Conservation (phyloP, 106 monocot species). For the Xerophyta viscosa region DNA sequence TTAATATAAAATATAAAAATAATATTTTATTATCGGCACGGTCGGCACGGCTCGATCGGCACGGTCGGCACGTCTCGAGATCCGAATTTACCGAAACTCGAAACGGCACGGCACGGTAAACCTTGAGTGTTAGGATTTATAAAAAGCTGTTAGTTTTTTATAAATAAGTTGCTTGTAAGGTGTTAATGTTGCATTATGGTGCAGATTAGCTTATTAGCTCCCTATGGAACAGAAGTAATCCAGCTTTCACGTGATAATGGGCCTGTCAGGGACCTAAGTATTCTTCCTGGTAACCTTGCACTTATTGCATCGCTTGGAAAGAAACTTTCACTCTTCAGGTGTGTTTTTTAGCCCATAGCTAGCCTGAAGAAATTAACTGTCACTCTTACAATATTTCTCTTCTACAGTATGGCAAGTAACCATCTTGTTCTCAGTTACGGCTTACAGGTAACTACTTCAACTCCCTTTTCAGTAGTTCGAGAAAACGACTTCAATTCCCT, state of each 20-base stretch:
- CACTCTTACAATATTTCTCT: conserved; percentile 53
- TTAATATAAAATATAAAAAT: too few relatives aligned
- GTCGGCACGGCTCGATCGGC: too few relatives aligned
- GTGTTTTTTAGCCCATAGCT: neutral
- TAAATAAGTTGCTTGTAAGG: neutral
- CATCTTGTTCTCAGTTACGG: conserved; percentile 74
- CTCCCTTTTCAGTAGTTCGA: too few relatives aligned
- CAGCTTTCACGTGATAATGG: conserved; percentile 56
- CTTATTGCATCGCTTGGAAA: conserved; percentile 79
- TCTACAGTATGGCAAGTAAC: conserved; percentile 70
- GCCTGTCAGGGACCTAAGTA: conserved; percentile 59
- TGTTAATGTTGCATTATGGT: conserved; percentile 2
- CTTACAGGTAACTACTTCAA: conserved; percentile 57
- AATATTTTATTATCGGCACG: too few relatives aligned
- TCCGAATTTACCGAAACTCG: too few relatives aligned
- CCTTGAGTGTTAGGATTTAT: too few relatives aligned
- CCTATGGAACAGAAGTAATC: conserved; percentile 40
- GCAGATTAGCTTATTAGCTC: conserved; percentile 60
- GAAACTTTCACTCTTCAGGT: conserved; percentile 87
- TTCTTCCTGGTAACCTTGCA: conserved; percentile 51
- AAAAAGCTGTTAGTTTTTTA: neutral
- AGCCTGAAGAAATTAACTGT: conserved; percentile 53
- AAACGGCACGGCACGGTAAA: too few relatives aligned
- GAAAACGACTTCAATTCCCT: too few relatives aligned
- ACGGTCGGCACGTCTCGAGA: too few relatives aligned